These are phyloP conservation scores for Scheffersomyces lignosus DNA, from an alignment of 805 yeast genomes.

Conservation along the genomic window DNA sequence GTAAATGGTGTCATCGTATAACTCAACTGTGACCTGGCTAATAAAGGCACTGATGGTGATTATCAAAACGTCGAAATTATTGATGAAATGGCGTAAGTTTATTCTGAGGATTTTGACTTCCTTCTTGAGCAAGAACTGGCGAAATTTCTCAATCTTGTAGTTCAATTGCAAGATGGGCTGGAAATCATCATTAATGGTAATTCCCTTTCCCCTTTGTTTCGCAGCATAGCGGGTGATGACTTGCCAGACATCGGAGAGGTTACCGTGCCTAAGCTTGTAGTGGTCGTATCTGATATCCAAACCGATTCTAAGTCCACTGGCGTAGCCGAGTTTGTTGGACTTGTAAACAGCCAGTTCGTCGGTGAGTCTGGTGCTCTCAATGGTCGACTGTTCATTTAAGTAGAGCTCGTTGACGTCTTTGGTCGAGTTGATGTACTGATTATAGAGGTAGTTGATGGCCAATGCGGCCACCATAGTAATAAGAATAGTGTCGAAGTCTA, in stretches of 20 bases:
- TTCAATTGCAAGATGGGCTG: constrained; percentile 25
- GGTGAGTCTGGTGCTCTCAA: constrained; percentile 61
- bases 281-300: constrained; percentile 60
- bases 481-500: constrained; percentile 5
- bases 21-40: constrained; percentile 40
- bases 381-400: constrained; percentile 61
- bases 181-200: constrained; percentile 21
- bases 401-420: constrained; percentile 62
- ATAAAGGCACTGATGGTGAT: constrained; percentile 46
- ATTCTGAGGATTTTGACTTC: constrained; percentile 23
- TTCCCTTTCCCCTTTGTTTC: constrained; percentile 15
- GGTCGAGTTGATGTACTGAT: constrained; percentile 30
- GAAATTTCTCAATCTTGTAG: constrained; percentile 22
- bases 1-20: constrained; percentile 31
- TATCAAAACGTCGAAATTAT: constrained; percentile 32
- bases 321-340: constrained; percentile 72
- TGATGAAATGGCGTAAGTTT: constrained; percentile 21
- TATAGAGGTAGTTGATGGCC: constrained; percentile 18
- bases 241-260: constrained; percentile 72
- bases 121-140: constrained; percentile 13
- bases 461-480: constrained; percentile 20
- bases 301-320: constrained; percentile 67
- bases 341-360: constrained; percentile 77
- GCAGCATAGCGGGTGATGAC: constrained; percentile 29
- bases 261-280: constrained; percentile 72